Conservation (phyloP, 1,284 basidiomycete genomes). For the Marasmius sp. region DNA sequence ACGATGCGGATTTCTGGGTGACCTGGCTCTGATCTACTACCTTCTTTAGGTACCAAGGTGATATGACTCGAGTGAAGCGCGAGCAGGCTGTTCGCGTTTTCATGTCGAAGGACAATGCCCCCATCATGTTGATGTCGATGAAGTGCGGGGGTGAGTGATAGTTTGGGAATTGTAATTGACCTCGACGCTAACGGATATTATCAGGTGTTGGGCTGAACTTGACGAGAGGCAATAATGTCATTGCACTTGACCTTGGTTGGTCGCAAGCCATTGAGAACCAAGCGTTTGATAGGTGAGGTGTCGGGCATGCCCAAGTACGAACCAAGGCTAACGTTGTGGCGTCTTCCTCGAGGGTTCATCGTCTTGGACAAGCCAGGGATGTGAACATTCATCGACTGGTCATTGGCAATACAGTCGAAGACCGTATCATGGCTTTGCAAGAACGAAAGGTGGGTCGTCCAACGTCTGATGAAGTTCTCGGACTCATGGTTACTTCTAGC, state of each 20-base stretch:
- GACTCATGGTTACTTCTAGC: constrained; percentile 22
- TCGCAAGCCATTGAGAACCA: constrained; percentile 58
- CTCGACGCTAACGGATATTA: not conserved
- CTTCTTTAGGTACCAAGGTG: constrained; percentile 52
- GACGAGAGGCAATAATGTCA: constrained; percentile 61
- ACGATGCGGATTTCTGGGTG: not conserved
- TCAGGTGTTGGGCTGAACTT: constrained; percentile 55
- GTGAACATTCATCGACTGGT: constrained; percentile 63
- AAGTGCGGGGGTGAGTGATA: constrained; percentile 53
- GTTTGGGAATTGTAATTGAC: not conserved
- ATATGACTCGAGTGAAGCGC: constrained; percentile 51
- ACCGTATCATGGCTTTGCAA: constrained; percentile 58
- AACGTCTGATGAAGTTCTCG: not conserved
- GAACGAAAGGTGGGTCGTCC: constrained; percentile 46
- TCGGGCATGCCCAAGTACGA: not conserved
- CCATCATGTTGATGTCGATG: constrained; percentile 57
- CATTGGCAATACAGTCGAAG: constrained; percentile 57
- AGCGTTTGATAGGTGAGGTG: constrained; percentile 42
- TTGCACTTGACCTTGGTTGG: constrained; percentile 63
- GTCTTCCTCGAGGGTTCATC: constrained; percentile 39
- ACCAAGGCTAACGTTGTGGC: constrained; percentile 17
- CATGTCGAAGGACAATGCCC: constrained; percentile 55
- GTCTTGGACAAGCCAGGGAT: constrained; percentile 51
- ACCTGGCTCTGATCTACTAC: too few species aligned
- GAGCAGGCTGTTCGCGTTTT: constrained; percentile 53